Evolutionary conservation across 768 basidiomycete genomes (phyloP).

Genomic region (Agrocybe pediades): DNA sequence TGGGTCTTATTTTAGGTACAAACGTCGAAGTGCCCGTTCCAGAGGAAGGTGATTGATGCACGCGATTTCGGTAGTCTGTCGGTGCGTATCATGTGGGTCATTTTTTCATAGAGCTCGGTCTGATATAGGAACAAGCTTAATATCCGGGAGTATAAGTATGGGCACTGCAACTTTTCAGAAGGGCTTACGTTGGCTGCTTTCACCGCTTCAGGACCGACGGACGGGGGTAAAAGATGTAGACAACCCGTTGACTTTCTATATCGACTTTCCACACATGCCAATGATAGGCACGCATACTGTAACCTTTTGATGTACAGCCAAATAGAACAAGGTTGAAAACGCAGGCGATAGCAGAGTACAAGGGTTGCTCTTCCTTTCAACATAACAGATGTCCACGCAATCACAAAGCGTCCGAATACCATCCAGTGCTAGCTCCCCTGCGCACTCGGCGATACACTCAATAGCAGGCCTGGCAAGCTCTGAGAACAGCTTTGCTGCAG

Average conservation of each 20-base stretch:
- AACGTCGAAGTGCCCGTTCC: constrained; percentile 18
- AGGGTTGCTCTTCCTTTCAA: neutral
- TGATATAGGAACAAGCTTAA: neutral
- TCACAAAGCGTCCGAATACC: constrained; percentile 19
- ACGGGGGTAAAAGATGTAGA: neutral
- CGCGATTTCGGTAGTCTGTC: neutral
- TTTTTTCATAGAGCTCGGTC: neutral
- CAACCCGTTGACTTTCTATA: neutral
- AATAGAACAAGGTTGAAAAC: too few species aligned
- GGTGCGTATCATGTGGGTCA: neutral
- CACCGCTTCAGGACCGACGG: neutral
- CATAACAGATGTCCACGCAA: constrained; percentile 7
- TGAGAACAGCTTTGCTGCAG: constrained; percentile 31
- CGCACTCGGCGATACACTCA: constrained; percentile 13
- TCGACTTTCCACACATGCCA: neutral
- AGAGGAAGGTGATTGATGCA: neutral
- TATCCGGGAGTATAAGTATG: too few species aligned
- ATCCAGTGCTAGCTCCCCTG: constrained; percentile 15
- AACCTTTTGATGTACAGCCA: neutral
- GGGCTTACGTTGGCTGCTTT: neutral
- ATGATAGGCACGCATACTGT: neutral
- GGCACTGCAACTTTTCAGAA: neutral
- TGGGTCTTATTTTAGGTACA: constrained; percentile 12
- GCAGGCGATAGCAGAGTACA: too few species aligned
- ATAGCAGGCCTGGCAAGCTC: constrained; percentile 22